Conservation (phyloP, 116 monocot species). For the Phalaenopsis hybrid region DNA sequence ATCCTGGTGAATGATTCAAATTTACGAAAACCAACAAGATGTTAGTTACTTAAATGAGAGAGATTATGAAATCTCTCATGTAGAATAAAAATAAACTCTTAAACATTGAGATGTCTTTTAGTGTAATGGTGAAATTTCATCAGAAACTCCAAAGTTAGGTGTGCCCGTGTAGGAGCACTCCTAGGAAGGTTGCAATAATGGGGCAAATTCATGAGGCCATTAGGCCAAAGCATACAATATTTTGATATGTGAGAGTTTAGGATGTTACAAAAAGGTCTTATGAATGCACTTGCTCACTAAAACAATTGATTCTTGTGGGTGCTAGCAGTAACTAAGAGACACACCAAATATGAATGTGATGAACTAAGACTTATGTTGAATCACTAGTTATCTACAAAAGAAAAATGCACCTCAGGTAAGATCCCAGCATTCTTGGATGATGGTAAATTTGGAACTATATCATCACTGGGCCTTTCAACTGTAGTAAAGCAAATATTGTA, state of each 20-base stretch:
- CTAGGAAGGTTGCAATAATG: too few relatives aligned
- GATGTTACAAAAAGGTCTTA: background rate
- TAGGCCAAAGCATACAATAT: too few relatives aligned
- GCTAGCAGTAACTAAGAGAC: background rate
- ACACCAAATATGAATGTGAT: background rate
- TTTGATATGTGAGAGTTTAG: background rate
- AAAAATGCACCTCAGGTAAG: conserved; percentile 73
- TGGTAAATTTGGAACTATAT: conserved; percentile 51
- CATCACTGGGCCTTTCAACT: conserved; percentile 63
- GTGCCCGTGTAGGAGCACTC: too few relatives aligned
- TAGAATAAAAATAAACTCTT: too few relatives aligned
- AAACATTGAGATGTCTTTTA: too few relatives aligned
- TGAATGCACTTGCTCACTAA: background rate
- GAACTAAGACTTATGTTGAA: background rate
- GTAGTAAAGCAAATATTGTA: conserved; percentile 99
- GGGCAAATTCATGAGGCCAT: too few relatives aligned
- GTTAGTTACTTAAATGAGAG: too few relatives aligned
- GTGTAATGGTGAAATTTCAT: too few relatives aligned
- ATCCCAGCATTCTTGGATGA: conserved; percentile 64
- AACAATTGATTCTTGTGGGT: background rate
- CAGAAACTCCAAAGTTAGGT: too few relatives aligned
- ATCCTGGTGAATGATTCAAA: too few relatives aligned
- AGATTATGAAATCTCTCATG: too few relatives aligned
- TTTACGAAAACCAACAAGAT: too few relatives aligned
- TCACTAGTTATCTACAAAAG: background rate